Evolutionary conservation across 2,329 filamentous ascomycete species (phyloP), one percentile per base, ranked within the genome.

Genomic region (Eurotiales sp.): DNA sequence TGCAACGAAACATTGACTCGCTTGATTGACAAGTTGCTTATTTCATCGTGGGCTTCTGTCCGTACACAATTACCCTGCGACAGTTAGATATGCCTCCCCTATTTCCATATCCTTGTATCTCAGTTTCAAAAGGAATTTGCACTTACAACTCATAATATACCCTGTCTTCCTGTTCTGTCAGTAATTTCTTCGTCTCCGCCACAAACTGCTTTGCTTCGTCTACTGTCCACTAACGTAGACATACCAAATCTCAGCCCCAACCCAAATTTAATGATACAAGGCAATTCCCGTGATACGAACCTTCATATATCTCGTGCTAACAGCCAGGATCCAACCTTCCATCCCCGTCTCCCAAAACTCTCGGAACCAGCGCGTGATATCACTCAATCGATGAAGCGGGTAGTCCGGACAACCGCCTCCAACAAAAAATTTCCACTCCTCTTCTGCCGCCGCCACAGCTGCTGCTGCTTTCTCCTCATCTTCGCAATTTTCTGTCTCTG

Each of bases 291-390:
- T n/a, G n/a, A n/a, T n/a, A 54, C 52, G 58, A 52, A 56, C 63
- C 51, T 61, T 61, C 23, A 64, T 54, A 32, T 61, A 50, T 14
- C 51, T 59, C 4, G 63, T 64, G n/a, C 60, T 49, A 14, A 64
- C 51, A 10, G 57, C 52, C 55, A 67, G 55, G 14, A 53, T 52
- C 64, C 64, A 67, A 6, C 61, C 61, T 44, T 67, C 63, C 41
- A 66, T 55, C 0, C 64, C 63, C 3, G 55, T 56, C 29, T 65
- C 60, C 54, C 59, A 60, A 32, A 61, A 59, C 14, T 58, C 50
- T 19, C 57, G 57, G 37, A 59, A 55, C 54, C 59, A 64, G 3
- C 49, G 49, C 8, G 59, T 63, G 8, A 65, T 45, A 17, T 60
- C 50, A 30, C 60, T 59, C 21, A 63, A 36, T 0, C 43, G 39